phyloP scores from a whole-genome alignment of 2,329 filamentous ascomycete genomes.

The Verticillium albo-atrum region DNA sequence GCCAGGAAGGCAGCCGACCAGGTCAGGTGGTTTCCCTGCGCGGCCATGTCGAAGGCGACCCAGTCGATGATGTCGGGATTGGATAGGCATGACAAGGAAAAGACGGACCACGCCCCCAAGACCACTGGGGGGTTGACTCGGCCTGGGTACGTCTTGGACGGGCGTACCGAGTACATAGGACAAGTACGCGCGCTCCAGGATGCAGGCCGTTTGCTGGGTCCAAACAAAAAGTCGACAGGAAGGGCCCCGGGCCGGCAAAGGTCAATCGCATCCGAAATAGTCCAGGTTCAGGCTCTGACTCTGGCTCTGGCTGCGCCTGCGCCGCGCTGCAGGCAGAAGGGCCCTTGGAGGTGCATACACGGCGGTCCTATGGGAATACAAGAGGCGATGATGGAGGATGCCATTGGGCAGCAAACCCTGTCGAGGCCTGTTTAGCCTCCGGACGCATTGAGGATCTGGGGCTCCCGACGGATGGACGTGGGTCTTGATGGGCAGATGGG shows the following conservation, averaged over 20 bases:
- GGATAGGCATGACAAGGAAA: slow-evolving; percentile 12
- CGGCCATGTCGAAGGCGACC: slow-evolving; percentile 13
- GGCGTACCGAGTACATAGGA: slow-evolving; percentile 1
- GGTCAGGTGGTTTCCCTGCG: slow-evolving; percentile 19
- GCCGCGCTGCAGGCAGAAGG: slow-evolving; percentile 35
- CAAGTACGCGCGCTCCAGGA: neutral
- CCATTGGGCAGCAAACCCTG: slow-evolving; percentile 31
- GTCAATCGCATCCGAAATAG: neutral
- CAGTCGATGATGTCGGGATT: slow-evolving; percentile 12
- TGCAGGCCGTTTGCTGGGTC: neutral
- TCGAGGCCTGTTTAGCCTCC: slow-evolving; percentile 6
- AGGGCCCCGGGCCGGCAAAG: neutral
- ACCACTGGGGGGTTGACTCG: slow-evolving; percentile 17
- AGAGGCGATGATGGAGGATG: slow-evolving; percentile 9
- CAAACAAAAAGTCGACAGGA: neutral
- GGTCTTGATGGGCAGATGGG: neutral
- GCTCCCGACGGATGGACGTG: slow-evolving; percentile 2
- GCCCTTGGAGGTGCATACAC: slow-evolving; percentile 23
- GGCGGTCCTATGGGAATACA: slow-evolving; percentile 24
- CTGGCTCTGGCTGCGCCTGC: slow-evolving; percentile 26
- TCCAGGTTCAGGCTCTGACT: slow-evolving; percentile 6
- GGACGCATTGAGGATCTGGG: slow-evolving; percentile 9
- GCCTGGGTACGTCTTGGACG: neutral
- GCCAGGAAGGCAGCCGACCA: slow-evolving; percentile 13
- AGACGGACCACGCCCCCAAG: slow-evolving; percentile 14